Percentiles rank a stretch among this genome's conserved stretches.
Evolutionary conservation across 257 asterid genomes (phyloP).

Genomic region (Salvia rosmarinus): DNA sequence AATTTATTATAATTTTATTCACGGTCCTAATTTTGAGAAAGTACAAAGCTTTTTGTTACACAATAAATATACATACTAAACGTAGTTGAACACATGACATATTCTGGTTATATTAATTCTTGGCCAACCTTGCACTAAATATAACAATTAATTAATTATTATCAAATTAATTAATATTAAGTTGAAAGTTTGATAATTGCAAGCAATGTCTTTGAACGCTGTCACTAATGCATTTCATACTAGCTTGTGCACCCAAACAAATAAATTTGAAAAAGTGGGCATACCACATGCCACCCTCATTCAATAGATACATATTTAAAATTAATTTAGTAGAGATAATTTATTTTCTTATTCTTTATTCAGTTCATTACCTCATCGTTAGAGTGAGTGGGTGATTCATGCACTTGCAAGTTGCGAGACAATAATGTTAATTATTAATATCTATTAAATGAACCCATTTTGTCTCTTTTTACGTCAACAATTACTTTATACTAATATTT

Average conservation of each 20-base stretch:
- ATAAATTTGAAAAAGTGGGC: not conserved
- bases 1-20: not conserved
- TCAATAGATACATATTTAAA: constrained; percentile 3
- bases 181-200: not conserved
- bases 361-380: constrained; percentile 23
- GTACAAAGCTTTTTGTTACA: not conserved
- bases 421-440: not conserved
- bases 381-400: constrained; percentile 24
- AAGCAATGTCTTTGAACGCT: not conserved
- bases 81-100: not conserved
- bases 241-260: not conserved
- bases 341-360: constrained; percentile 7
- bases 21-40: not conserved
- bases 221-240: not conserved
- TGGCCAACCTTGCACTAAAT: not conserved
- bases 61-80: not conserved
- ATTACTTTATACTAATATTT: not conserved
- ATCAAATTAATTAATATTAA: not conserved
- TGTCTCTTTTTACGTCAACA: constrained; percentile 31
- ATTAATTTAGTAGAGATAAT: constrained; percentile 2
- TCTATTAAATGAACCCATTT: constrained; percentile 11
- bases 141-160: not conserved
- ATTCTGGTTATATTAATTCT: not conserved
- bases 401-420: constrained; percentile 27
- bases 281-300: constrained; percentile 23